Conservation (phyloP, 805 yeast species). For the Myxozyma monticola region DNA sequence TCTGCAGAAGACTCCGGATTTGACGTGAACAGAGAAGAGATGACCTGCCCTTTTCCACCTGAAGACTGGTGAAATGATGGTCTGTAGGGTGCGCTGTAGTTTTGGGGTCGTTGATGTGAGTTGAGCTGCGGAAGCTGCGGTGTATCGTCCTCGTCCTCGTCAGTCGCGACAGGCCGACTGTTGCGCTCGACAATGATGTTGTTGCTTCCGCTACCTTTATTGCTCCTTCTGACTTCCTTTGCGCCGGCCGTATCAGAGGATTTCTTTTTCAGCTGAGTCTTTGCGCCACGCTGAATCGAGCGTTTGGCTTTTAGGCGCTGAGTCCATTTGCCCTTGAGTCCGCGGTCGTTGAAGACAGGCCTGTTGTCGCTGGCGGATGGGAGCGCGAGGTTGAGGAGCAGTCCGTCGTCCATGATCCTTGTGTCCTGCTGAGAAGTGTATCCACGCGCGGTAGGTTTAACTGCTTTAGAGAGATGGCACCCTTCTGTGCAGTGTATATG, state of each 20-base stretch:
- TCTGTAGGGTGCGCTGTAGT: not conserved
- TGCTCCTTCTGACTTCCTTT: not conserved
- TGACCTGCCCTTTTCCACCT: constrained; percentile 12
- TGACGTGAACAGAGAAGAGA: constrained; percentile 81
- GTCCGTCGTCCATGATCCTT: constrained; percentile 58
- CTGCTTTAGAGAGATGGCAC: no score
- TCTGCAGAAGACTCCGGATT: constrained; percentile 49
- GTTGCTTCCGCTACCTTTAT: constrained; percentile 22
- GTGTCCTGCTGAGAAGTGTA: no score
- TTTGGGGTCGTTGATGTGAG: no score
- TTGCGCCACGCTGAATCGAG: constrained; percentile 30
- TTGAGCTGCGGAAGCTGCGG: not conserved
- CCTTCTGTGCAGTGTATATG: no score
- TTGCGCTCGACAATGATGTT: constrained; percentile 11
- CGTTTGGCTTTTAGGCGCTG: constrained; percentile 66
- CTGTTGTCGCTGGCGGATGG: constrained; percentile 39
- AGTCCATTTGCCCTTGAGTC: constrained; percentile 76
- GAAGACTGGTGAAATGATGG: not conserved
- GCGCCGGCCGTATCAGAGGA: constrained; percentile 2
- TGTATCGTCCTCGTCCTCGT: constrained; percentile 1
- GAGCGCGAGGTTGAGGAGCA: constrained; percentile 71
- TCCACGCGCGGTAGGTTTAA: no score
- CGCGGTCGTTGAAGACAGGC: constrained; percentile 32
- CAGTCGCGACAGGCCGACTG: not conserved
- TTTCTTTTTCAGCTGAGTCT: not conserved